Evolutionary conservation across 495 filamentous ascomycete genomes (phyloP), one percentile per base, ranked within the genome.

Genomic region (Platismatia glauca): DNA sequence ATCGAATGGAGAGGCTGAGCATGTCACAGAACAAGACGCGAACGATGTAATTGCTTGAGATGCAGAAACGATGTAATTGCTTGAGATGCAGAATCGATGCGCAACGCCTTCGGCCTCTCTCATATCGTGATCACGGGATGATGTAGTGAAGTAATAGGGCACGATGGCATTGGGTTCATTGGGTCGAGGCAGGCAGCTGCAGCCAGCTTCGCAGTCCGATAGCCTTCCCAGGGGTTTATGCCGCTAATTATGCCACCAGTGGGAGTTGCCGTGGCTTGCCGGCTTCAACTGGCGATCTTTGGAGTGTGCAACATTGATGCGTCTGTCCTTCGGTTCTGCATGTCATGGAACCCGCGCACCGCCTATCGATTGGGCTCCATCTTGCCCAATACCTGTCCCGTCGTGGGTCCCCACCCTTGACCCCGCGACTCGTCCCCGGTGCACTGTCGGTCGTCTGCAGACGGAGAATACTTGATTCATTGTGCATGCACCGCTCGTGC

Each of bases 1-100:
- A 53, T 33, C 29, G 37, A 67, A 66, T 27, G 67, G 75, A 31
- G 56, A 70, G 18, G 41, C 39, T 18, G 65, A 71, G 50, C 60
- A 73, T 61, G 34, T 35, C 34, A 35, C 4, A 57, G 72, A 75
- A 66, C 62, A 67, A 22, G 66, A 72, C 37, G 68, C 69, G 24
- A 74, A 66, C 57, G 64, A 62, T 11, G 64, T 74, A 24, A 22
- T 74, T 48, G 70, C 68, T 16, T 68, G 39, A 63, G 2, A 5
- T 37, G 15, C 7, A 35, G 31, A 57, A 74, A 66, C 57, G 64
- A 62, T 11, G 64, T 74, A 24, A 22, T 74, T 48, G 70, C 68
- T 16, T 68, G 39, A 63, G 2, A 5, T 37, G 15, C 7, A 35
- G 31, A 57, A 74, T 65, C 57, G 64, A 62, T 11, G 64, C 37